Base-by-base conservation (phyloP, 768 basidiomycete species). In the Symmetrospora coprosmae region DNA sequence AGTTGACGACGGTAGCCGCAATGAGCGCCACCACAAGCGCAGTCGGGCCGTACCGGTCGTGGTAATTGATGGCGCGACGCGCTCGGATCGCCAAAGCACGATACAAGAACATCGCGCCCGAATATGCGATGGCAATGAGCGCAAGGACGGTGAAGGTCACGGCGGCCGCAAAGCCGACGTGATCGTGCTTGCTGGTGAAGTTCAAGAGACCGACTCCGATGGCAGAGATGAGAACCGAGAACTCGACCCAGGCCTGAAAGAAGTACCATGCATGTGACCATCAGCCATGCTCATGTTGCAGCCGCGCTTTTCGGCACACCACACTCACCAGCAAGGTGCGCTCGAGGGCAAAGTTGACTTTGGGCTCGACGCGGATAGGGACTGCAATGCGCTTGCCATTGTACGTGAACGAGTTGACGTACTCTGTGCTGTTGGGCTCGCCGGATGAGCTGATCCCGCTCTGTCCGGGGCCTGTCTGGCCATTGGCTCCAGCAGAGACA, bases 271-370 rank as follows among this genome's bases (percentile, higher is more conserved):
- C 17, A 47, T 37, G 23, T 23, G 8, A 5, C 37, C 14, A 28
- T 63, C 60, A 59, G 41, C 7, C n/a, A 23, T 5, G 2, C 25
- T 8, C 34, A 38, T 4, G 11, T 1, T 49, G 19, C 9, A 39
- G 31, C 39, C 27, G 17, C 8, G 16, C n/a, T n/a, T n/a, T n/a
- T n/a, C n/a, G n/a, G n/a, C n/a, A n/a, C n/a, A n/a, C n/a, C n/a
- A 4, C 17, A 45, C 56, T 40, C 34, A 60, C 62, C 45, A 64
- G 46, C 35, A 58, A 34, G 16, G 91, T 97, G 63, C 92, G 78
- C 73, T 96, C 91, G 35, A 84, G 83, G 5, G 94, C 94, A 71
- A 96, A 99, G 70, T 91, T 92, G 2, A 94, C 90, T 74, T 99
- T 99, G 28, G 94, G 94, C 72, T 99, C 94, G 46, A 99, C 80